Percentiles rank a stretch among this genome's conserved stretches.
Conservation (phyloP, 306 rosid species). For the Quercus agrifolia region DNA sequence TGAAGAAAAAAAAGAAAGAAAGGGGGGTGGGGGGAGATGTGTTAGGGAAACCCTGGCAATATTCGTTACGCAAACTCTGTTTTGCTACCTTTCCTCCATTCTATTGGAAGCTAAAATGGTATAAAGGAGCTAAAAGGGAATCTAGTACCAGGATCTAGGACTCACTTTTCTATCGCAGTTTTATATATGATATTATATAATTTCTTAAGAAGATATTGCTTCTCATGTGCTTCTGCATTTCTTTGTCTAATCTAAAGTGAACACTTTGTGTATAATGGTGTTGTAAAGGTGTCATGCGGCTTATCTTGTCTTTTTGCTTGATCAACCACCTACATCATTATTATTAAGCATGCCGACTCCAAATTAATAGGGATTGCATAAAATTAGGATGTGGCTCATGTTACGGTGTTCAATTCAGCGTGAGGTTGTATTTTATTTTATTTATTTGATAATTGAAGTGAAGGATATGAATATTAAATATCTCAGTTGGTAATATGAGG, state of each 20-base stretch:
- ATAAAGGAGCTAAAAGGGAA: no score
- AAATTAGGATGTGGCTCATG: not conserved
- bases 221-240: conserved; percentile 15
- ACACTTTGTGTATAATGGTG: not conserved
- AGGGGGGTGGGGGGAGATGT: no score
- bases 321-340: conserved; percentile 34
- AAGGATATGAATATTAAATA: no score
- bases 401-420: not conserved
- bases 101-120: no score
- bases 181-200: not conserved
- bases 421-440: no score
- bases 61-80: no score
- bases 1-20: no score
- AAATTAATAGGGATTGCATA: conserved; percentile 23
- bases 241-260: not conserved
- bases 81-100: no score
- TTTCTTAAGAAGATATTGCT: conserved; percentile 7
- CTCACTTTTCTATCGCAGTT: not conserved
- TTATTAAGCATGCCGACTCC: conserved; percentile 34
- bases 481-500: no score
- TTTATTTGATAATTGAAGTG: no score
- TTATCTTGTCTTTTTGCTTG: conserved; percentile 19
- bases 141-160: not conserved
- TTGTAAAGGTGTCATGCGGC: conserved; percentile 17
- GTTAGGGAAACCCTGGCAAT: no score